A percentile compares a stretch with the other conserved stretches of the same genome.
Evolutionary conservation across 257 asterid species (phyloP).

Genomic region (Nicotiana benthamiana): DNA sequence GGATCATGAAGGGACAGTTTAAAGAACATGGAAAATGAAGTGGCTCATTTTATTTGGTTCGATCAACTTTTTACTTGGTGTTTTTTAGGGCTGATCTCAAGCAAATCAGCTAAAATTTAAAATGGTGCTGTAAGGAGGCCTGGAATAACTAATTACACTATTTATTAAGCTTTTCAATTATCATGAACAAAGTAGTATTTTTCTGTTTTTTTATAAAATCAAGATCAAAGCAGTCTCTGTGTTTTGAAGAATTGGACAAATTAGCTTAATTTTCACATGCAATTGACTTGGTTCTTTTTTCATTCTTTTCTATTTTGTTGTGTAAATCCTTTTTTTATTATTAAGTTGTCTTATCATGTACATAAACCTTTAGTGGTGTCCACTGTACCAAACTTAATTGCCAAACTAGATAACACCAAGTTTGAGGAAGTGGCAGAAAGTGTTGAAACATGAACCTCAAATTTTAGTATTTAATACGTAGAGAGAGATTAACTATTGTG

Average conservation of each 20-base stretch:
- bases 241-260: background rate
- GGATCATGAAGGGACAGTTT: background rate
- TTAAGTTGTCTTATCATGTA: background rate
- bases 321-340: background rate
- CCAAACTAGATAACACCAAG: background rate
- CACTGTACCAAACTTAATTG: background rate
- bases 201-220: background rate
- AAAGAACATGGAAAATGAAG: background rate
- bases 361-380: background rate
- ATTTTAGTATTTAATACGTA: background rate
- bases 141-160: background rate
- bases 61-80: background rate
- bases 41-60: background rate
- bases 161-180: background rate
- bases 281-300: background rate
- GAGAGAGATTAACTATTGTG: background rate
- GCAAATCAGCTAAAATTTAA: background rate
- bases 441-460: background rate
- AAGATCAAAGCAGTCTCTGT: background rate
- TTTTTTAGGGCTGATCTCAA: background rate
- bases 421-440: background rate
- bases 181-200: background rate
- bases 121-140: background rate
- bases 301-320: background rate
- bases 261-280: background rate